Evolutionary conservation across 371 early-diverging fungal species (phyloP), one percentile per base, ranked within the genome.

Genomic region (Saksenaea oblongispora): DNA sequence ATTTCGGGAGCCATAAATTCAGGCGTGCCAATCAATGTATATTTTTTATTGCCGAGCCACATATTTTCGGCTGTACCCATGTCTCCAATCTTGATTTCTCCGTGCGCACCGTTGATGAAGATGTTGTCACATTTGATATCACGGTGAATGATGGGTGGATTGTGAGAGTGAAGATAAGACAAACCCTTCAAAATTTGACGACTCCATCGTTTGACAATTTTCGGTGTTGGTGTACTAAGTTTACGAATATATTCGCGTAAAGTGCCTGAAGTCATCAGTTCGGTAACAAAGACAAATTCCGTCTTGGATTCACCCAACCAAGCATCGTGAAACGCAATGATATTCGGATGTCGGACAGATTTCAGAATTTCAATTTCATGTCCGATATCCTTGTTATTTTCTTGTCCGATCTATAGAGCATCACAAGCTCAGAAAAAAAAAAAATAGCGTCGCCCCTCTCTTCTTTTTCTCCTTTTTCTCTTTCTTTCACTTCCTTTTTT

Each of bases 1-100:
- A 95, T 89, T 76, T 96, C 96, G n/a, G 96, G 96, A n/a, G 93
- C 95, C 93, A 95, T 93, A 64, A 94, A 96, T 68, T 96, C 93
- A 8, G 95, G 95, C 1, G 95, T 95, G 18, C 95, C 94, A 59
- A 94, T 92, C 34, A 95, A 84, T 1, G 95, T 95, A 63, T 93
- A 93, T 64, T 91, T 90, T 59, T 93, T 91, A 67, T 85, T 91
- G 80, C 93, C 92, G 61, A 75, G 54, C 39, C 69, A 72, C 72
- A 74, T 74, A 55, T 64, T 69, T 72, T 90, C 91, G 5, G 96
- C 94, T 0, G 91, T 90, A 13, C 96, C 96, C 87, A 96, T 87
- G 74, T 96, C 96, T 53, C 96, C 96, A 70, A 96, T 94, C 71
- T 96, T 96, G 53, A 94, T 92, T 72, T 94, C 93, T 34, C 95